Percentiles rank a stretch among this genome's conserved stretches.
phyloP scores from a whole-genome alignment of 768 basidiomycete species.

The Calocybe cyanea region DNA sequence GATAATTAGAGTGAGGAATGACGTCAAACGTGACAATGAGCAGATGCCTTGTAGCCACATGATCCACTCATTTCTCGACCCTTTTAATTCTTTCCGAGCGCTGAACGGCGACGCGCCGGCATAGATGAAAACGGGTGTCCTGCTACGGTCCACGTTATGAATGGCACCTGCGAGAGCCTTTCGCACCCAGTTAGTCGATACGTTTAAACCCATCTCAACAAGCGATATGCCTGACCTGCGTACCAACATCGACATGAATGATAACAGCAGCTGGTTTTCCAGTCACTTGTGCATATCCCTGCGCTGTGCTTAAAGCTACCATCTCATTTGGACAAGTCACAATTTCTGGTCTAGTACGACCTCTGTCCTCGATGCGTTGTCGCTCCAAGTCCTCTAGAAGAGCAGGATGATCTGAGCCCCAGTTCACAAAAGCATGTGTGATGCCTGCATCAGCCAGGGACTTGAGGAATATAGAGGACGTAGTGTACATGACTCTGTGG shows the following conservation, averaged over 20 bases:
- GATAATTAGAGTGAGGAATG: neutral
- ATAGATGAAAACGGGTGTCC: constrained; percentile 65
- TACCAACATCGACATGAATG: constrained; percentile 71
- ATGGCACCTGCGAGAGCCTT: constrained; percentile 68
- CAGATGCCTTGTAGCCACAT: constrained; percentile 64
- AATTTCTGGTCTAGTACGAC: constrained; percentile 42
- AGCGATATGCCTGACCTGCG: constrained; percentile 39
- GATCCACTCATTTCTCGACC: constrained; percentile 69
- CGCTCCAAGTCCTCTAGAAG: constrained; percentile 65
- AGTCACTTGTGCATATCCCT: constrained; percentile 64
- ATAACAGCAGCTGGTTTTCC: constrained; percentile 70
- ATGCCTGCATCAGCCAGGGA: constrained; percentile 54
- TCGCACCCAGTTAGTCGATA: neutral
- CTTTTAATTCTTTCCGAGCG: constrained; percentile 50
- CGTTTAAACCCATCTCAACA: neutral
- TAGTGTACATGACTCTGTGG: constrained; percentile 41
- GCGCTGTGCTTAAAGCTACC: constrained; percentile 70
- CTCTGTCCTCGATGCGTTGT: constrained; percentile 38
- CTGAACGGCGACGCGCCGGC: constrained; percentile 68
- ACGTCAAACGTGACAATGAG: neutral
- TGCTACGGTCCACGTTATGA: constrained; percentile 64
- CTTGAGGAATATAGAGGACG: constrained; percentile 59
- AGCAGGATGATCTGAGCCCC: constrained; percentile 75
- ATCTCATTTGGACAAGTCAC: constrained; percentile 75
- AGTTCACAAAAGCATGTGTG: constrained; percentile 69